Conservation (phyloP, 139 green algal genomes). For the Tetradesmus lagerheimii region DNA sequence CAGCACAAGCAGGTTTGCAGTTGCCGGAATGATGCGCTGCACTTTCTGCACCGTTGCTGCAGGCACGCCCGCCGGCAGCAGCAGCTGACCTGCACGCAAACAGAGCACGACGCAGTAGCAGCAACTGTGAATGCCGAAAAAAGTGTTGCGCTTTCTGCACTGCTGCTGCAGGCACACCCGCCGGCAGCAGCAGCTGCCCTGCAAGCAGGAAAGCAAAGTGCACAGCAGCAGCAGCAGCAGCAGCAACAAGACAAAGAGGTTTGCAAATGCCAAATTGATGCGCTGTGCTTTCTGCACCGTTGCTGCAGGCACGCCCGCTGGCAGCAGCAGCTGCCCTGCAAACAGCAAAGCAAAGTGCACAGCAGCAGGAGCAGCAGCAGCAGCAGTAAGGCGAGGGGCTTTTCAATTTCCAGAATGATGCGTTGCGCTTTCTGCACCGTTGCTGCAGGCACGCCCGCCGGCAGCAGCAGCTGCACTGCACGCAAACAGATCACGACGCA, state of each 20-base stretch:
- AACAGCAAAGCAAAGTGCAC: background rate
- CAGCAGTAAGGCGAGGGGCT: too few relatives aligned
- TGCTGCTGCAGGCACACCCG: too few relatives aligned
- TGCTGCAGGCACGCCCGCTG: constrained; percentile 6
- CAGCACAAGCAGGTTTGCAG: too few relatives aligned
- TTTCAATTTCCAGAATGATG: too few relatives aligned
- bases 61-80: background rate
- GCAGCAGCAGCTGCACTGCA: background rate
- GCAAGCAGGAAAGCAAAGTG: too few relatives aligned
- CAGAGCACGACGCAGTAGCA: background rate
- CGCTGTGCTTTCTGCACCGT: background rate
- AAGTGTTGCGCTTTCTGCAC: too few relatives aligned
- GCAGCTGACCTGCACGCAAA: background rate
- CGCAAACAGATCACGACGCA: background rate
- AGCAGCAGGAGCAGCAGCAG: too few relatives aligned
- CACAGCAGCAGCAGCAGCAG: too few relatives aligned
- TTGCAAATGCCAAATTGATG: too few relatives aligned
- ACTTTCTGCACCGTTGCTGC: constrained; percentile 15
- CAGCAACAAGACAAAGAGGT: too few relatives aligned
- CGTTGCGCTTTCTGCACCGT: constrained; percentile 1
- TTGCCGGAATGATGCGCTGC: constrained; percentile 11
- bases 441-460: constrained; percentile 13
- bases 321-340: background rate
- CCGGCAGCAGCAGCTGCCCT: too few relatives aligned
- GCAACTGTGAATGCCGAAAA: too few relatives aligned